Evolutionary conservation across 2,329 filamentous ascomycete species (phyloP), one percentile per base, ranked within the genome.

Genomic region (Sporothrix inflata): DNA sequence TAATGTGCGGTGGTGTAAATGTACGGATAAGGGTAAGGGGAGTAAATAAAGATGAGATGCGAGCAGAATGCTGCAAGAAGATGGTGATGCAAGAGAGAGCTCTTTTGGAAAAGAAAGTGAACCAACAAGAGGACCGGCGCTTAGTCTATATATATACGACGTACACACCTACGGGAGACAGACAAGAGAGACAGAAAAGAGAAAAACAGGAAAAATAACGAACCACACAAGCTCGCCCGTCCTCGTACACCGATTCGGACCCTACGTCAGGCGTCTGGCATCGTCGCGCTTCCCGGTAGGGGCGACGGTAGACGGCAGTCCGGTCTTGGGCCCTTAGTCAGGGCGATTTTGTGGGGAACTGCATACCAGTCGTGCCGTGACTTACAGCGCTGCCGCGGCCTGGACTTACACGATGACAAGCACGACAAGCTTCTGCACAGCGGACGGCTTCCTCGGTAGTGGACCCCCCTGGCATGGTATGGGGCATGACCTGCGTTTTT

Each of bases 361-460:
- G 27, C 42, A 63, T 14, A 21, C 34, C 60, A 24, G 34, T 42
- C 4, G 21, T 27, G 24, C 9, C 5, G 51, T 55, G 11, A 51
- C 51, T 55, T 27, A 55, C 51, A n/a, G 24, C 40, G 40, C 40
- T 42, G 27, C 55, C 55, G 9, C 27, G 27, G 27, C 55, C 27
- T 38, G 5, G 57, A 63, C n/a, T 42, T 24, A 6, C n/a, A 63
- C n/a, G 21, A n/a, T n/a, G n/a, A n/a, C n/a, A n/a, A n/a, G n/a
- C n/a, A n/a, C n/a, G 49, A 51, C 11, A 19, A 30, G 19, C 27
- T n/a, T 16, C 30, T 38, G 7, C 1, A 38, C 19, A 19, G 30
- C 40, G 16, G 19, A 65, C 42, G 63, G 63, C 63, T 67, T 67
- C 42, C 19, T 67, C 63, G 63, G 63, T 42, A 65, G 61, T 65